A percentile compares a stretch with the other conserved stretches of the same genome.
These are phyloP conservation scores for Acidiella bohemica DNA, from an alignment of 495 filamentous ascomycete species.

Conservation along the genomic window DNA sequence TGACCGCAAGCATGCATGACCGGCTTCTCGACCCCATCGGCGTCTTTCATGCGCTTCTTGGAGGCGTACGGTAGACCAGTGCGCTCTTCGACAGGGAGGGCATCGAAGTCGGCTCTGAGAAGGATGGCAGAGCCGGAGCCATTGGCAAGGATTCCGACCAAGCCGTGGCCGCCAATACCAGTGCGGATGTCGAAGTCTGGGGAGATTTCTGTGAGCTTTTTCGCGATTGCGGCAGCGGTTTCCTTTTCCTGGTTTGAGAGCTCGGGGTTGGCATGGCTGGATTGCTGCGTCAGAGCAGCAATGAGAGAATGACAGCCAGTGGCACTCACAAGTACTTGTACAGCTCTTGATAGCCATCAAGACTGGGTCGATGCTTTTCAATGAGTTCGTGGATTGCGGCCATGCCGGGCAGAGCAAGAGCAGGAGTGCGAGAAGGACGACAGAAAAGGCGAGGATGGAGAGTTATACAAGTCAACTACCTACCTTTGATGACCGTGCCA, in stretches of 20 bases:
- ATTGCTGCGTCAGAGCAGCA: too few relatives aligned
- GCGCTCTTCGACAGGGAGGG: slow-evolving; percentile 43
- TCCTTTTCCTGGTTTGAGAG: slow-evolving; percentile 40
- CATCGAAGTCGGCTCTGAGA: slow-evolving; percentile 50
- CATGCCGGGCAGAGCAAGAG: neutral
- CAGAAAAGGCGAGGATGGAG: neutral
- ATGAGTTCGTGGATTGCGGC: slow-evolving; percentile 16
- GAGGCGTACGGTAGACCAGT: slow-evolving; percentile 45
- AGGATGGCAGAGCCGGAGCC: slow-evolving; percentile 41
- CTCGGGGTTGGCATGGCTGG: slow-evolving; percentile 43
- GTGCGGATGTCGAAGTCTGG: slow-evolving; percentile 34
- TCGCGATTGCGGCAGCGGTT: slow-evolving; percentile 34
- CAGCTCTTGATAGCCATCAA: slow-evolving; percentile 37
- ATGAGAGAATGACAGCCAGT: too few relatives aligned
- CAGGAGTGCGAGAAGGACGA: neutral
- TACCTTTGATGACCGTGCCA: neutral
- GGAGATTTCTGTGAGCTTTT: slow-evolving; percentile 23
- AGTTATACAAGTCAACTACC: too few relatives aligned
- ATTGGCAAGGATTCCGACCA: slow-evolving; percentile 44
- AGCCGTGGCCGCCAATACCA: slow-evolving; percentile 43
- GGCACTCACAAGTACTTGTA: slow-evolving; percentile 47
- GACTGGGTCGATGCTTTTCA: slow-evolving; percentile 17
- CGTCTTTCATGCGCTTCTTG: slow-evolving; percentile 28
- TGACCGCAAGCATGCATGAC: slow-evolving; percentile 58
- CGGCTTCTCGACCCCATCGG: slow-evolving; percentile 34